Conservation (phyloP, 176 grass and related monocot genomes). For the Cenchrus americanus region DNA sequence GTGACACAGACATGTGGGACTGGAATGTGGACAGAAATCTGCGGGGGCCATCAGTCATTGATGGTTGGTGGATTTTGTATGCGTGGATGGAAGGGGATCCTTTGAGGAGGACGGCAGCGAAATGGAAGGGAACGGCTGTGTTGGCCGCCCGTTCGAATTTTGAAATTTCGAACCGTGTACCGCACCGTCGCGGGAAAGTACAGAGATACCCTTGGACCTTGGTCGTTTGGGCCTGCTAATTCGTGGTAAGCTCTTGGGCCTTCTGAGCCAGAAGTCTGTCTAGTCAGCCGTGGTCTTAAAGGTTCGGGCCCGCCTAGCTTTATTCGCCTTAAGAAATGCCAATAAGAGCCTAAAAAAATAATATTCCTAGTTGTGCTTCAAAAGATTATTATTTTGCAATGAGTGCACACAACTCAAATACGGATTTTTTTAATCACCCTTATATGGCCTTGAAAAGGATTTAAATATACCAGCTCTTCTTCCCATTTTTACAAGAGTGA, state of each 20-base stretch:
- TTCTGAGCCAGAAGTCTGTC: no score
- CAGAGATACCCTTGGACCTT: not conserved
- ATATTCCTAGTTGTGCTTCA: no score
- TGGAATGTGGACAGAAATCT: rapidly evolving
- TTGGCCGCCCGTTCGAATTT: not conserved
- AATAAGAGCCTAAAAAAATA: no score
- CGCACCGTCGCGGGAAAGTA: not conserved
- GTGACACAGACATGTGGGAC: not conserved
- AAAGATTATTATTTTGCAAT: no score
- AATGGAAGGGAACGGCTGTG: not conserved
- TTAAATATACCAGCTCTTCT: no score
- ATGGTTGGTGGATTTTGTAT: not conserved
- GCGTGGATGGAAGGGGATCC: not conserved
- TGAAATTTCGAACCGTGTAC: not conserved
- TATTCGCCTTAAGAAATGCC: no score
- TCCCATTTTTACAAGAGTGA: no score
- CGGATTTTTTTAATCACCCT: no score
- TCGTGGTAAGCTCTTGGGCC: not conserved
- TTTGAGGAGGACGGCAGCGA: not conserved
- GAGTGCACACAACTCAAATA: no score
- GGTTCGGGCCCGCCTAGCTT: no score
- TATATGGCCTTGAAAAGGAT: no score
- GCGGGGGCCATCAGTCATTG: not conserved
- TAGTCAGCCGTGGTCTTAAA: no score
- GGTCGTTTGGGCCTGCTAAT: not conserved